Evolutionary conservation across 306 rosid species (phyloP), one percentile per base, ranked within the genome.

Genomic region (Hippophae tibetana): DNA sequence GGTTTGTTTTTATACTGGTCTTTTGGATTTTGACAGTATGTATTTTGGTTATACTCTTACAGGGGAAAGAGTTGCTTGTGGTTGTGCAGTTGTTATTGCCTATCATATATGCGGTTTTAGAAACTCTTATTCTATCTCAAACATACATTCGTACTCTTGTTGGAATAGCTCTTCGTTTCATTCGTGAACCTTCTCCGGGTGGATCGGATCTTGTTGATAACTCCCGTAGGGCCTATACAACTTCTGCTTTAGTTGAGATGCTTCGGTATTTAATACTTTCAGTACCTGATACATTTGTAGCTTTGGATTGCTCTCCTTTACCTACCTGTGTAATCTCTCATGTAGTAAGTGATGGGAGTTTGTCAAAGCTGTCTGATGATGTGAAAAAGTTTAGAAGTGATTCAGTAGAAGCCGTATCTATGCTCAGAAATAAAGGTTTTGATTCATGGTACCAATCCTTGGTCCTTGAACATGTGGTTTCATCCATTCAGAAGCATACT

Each of bases 191-290:
- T 61, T 78, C 92, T 69, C 86, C 94, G 43, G 96, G 99, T 61
- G 93, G 96, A 66, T 88, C 99, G 11, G 99, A 92, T 74, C 84
- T 85, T 13, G 96, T 92, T 6, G 95, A 85, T 64, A 88, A 92
- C 73, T 92, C 96, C 41, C 73, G 93, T 65, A 88, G 88, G 79
- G 88, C 88, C 9, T 92, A 88, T 75, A 83, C 95, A 50, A 79
- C 78, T 42, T 80, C 85, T 71, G 81, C 86, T 23, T 59, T 92
- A 74, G 80, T 80, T 62, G 99, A 92, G 81, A 85, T 88, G 96
- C 89, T 92, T 58, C 93, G 86, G 10, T 92, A 83, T 80, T 71
- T 92, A 43, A 78, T 92, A 68, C 80, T 80, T 65, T 79, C 86
- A 14, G 93, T 81, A 59, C 99, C 99, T 5, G 90, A 88, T 74